Evolutionary conservation across 345 rosid species (phyloP).

Genomic region (Populus euphratica): DNA sequence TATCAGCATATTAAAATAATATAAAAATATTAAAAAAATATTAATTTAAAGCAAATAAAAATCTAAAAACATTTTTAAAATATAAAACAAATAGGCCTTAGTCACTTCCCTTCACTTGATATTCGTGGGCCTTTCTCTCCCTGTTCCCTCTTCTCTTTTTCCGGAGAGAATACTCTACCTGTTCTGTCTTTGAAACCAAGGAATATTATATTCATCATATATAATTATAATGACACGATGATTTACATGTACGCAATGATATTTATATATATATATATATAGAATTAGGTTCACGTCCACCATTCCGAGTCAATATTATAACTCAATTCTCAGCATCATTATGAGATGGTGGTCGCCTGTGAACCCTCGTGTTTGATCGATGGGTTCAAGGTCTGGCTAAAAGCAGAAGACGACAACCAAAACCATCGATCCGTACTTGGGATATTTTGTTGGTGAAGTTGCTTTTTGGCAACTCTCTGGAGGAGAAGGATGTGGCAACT

Average conservation of each 20-base stretch:
- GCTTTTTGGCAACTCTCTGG: constrained; percentile 7
- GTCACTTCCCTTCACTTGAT: neutral
- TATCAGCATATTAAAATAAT: too few species aligned
- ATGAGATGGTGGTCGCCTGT: neutral
- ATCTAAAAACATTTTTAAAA: too few species aligned
- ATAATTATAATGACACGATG: neutral
- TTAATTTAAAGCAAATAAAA: too few species aligned
- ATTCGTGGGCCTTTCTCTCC: neutral
- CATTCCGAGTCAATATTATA: neutral
- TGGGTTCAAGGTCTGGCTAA: neutral
- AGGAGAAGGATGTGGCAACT: constrained; percentile 35
- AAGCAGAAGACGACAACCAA: too few species aligned
- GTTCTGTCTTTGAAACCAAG: neutral
- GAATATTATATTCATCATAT: neutral
- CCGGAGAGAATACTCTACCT: neutral
- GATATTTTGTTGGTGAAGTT: constrained; percentile 8
- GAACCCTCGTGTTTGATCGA: neutral
- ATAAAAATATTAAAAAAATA: too few species aligned
- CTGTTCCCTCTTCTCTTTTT: neutral
- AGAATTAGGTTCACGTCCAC: neutral
- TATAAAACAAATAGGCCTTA: too few species aligned
- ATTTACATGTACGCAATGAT: constrained; percentile 1
- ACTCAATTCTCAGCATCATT: neutral
- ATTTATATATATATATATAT: too few species aligned
- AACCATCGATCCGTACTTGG: neutral